Evolutionary conservation across 352 stramenopile genomes (phyloP).

Genomic region (Pythium sp.): DNA sequence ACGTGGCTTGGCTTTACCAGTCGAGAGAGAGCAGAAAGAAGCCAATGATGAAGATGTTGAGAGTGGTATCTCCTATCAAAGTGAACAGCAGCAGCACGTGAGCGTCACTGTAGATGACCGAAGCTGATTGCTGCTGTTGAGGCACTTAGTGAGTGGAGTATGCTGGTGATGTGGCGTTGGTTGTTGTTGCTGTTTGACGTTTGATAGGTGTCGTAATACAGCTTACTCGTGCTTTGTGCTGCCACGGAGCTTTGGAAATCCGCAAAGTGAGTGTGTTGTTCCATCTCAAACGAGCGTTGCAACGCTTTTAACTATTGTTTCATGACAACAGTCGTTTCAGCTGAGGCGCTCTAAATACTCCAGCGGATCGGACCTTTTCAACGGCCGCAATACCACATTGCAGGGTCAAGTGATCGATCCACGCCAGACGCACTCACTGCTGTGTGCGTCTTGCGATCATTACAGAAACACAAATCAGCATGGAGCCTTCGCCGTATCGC

Average conservation of each 20-base stretch:
- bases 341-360: neutral
- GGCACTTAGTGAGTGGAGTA: neutral
- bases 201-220: neutral
- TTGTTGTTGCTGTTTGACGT: neutral
- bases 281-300: too few species aligned
- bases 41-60: neutral
- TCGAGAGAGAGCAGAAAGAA: too few species aligned
- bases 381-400: neutral
- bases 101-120: neutral
- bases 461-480: neutral
- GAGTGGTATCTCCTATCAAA: neutral
- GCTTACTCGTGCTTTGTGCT: neutral
- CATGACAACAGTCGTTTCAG: neutral
- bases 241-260: too few species aligned
- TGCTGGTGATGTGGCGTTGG: neutral
- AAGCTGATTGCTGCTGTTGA: neutral
- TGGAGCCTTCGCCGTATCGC: slow-evolving; percentile 17
- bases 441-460: neutral
- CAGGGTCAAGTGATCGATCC: too few species aligned
- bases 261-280: too few species aligned
- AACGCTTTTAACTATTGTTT: neutral
- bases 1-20: neutral
- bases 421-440: too few species aligned
- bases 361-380: neutral
- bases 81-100: neutral